Evolutionary conservation across 116 monocot genomes (phyloP).

Genomic region (Posidonia oceanica): DNA sequence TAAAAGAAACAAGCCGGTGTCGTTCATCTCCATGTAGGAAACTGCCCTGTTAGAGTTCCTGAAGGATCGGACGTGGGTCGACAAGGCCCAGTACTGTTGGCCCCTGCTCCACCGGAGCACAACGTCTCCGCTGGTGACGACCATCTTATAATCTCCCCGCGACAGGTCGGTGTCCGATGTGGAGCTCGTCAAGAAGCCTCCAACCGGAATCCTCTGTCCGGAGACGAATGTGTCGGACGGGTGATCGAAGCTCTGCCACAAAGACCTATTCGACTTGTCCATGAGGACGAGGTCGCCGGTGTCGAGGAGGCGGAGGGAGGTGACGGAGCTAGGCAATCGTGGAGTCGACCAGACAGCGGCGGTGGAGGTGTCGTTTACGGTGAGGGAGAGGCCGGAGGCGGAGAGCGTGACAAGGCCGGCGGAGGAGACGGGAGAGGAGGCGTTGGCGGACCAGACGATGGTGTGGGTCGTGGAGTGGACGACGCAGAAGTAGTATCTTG

Average conservation of each 20-base stretch:
- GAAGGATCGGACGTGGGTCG: conserved; percentile 22
- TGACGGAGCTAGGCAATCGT: conserved; percentile 15
- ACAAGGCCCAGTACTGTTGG: conserved; percentile 57
- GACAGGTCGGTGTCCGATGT: conserved; percentile 18
- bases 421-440: conserved; percentile 23
- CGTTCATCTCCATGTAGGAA: conserved; percentile 37
- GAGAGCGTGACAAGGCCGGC: conserved; percentile 31
- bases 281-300: conserved; percentile 64
- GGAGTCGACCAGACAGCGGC: conserved; percentile 55
- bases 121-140: conserved; percentile 26
- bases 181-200: conserved; percentile 38
- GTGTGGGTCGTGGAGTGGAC: conserved; percentile 28
- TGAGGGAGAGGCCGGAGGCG: conserved; percentile 31
- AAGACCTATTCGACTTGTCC: conserved; percentile 30
- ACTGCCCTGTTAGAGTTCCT: conserved; percentile 26
- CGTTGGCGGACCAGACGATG: conserved; percentile 72
- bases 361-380: conserved; percentile 11
- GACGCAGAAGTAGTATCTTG: conserved; percentile 46
- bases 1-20: conserved; percentile 47
- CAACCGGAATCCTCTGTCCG: conserved; percentile 39
- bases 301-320: conserved; percentile 48
- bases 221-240: conserved; percentile 64
- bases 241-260: conserved; percentile 81
- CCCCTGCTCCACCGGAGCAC: conserved; percentile 31
- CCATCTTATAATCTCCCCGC: conserved; percentile 29